Conservation (phyloP, 2,329 filamentous ascomycete genomes). For the Laburnicola sp. region DNA sequence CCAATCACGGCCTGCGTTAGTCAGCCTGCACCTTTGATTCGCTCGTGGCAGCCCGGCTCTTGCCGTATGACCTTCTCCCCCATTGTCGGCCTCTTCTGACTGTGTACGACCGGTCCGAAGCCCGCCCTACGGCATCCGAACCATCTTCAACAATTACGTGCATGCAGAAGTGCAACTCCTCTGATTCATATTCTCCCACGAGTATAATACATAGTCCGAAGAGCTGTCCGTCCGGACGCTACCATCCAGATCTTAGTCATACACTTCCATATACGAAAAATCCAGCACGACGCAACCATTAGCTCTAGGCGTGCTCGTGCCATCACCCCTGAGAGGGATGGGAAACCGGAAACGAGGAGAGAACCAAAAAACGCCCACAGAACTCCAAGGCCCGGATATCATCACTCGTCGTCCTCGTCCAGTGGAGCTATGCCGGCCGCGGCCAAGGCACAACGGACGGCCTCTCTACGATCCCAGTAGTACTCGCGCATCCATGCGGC, state of each 20-base stretch:
- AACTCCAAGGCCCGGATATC: neutral
- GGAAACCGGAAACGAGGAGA: constrained; percentile 17
- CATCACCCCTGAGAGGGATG: constrained; percentile 19
- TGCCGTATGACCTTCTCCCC: constrained; percentile 21
- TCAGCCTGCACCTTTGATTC: constrained; percentile 10
- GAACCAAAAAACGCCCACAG: constrained; percentile 12
- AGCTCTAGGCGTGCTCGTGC: constrained; percentile 10
- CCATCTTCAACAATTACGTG: neutral
- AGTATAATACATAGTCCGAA: constrained; percentile 7
- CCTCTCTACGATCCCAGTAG: constrained; percentile 42
- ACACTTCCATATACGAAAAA: neutral
- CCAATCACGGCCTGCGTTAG: constrained; percentile 14
- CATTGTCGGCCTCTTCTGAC: constrained; percentile 10
- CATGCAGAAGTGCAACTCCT: neutral
- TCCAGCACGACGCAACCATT: neutral
- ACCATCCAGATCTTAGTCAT: constrained; percentile 5
- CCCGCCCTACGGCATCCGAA: neutral
- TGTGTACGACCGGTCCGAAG: neutral
- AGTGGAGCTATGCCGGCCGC: constrained; percentile 34
- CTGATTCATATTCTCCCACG: neutral
- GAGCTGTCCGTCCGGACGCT: constrained; percentile 15
- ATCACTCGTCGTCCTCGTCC: constrained; percentile 30
- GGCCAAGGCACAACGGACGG: constrained; percentile 33
- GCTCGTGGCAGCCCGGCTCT: constrained; percentile 18
- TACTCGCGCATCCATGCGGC: constrained; percentile 41